Percentiles rank a stretch among this genome's conserved stretches.
These are phyloP conservation scores for Obelidium mucronatum DNA, from an alignment of 192 early-diverging fungal genomes.

Conservation along the genomic window DNA sequence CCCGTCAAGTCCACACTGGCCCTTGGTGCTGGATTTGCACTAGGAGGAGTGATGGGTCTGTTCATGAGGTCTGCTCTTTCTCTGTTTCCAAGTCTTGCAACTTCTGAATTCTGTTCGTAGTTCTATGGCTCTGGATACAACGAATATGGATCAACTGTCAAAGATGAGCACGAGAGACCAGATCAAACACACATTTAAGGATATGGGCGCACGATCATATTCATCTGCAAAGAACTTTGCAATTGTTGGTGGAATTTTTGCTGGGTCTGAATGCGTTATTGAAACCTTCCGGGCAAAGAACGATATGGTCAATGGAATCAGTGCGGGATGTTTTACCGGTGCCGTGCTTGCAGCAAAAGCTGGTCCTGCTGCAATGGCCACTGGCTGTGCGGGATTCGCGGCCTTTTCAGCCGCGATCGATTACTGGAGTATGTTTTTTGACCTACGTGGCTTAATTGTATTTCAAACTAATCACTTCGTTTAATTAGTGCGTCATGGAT, in stretches of 20 bases:
- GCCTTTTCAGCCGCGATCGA: conserved; percentile 95
- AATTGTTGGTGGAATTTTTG: conserved; percentile 88
- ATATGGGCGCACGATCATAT: conserved; percentile 84
- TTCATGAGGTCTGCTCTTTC: conserved; percentile 66
- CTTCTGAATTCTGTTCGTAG: conserved; percentile 54
- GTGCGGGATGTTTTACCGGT: conserved; percentile 93
- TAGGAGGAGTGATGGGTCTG: conserved; percentile 90
- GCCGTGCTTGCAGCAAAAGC: conserved; percentile 75
- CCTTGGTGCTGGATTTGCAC: conserved; percentile 70
- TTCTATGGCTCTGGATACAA: conserved; percentile 48
- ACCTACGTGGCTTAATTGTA: too few relatives aligned
- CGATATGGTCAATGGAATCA: conserved; percentile 89
- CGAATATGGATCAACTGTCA: conserved; percentile 55
- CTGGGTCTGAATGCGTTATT: conserved; percentile 93
- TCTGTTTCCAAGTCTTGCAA: conserved; percentile 62
- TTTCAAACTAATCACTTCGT: too few relatives aligned
- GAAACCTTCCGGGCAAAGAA: conserved; percentile 94
- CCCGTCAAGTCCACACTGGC: conserved; percentile 47
- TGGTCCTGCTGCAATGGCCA: conserved; percentile 34
- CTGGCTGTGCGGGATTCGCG: conserved; percentile 94
- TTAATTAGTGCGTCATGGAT: too few relatives aligned
- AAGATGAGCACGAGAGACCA: conserved; percentile 84
- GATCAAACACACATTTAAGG: conserved; percentile 81
- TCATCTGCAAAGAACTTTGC: conserved; percentile 95
- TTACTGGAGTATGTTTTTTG: conserved; percentile 70